Conservation (phyloP, 192 early-diverging fungal species). For the Coemansia sp. region DNA sequence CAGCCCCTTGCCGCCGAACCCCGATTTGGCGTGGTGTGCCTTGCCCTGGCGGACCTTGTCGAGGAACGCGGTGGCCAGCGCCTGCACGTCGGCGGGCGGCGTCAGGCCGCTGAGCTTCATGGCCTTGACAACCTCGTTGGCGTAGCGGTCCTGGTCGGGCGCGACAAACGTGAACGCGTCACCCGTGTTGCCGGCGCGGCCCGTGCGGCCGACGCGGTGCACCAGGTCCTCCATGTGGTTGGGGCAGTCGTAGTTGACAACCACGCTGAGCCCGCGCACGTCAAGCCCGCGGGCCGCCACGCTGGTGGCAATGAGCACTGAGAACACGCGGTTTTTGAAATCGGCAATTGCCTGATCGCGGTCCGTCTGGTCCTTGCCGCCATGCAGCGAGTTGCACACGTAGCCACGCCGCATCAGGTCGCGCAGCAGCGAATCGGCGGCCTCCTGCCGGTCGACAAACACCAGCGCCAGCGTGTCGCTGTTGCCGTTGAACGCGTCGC, state of each 20-base stretch:
- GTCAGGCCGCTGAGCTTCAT: constrained; percentile 71
- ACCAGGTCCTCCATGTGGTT: constrained; percentile 99
- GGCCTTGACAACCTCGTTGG: constrained; percentile 86
- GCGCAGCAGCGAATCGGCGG: constrained; percentile 82
- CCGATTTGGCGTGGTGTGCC: constrained; percentile 38
- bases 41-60: constrained; percentile 37
- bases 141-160: constrained; percentile 89
- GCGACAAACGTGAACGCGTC: constrained; percentile 95
- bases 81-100: constrained; percentile 73
- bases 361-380: constrained; percentile 90
- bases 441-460: constrained; percentile 95
- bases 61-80: constrained; percentile 62
- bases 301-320: constrained; percentile 92
- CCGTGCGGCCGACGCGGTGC: constrained; percentile 96
- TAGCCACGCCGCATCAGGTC: constrained; percentile 83
- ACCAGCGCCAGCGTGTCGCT: constrained; percentile 72
- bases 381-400: constrained; percentile 86
- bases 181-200: constrained; percentile 96
- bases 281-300: constrained; percentile 95
- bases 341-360: constrained; percentile 90
- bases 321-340: constrained; percentile 86
- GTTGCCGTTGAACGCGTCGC: constrained; percentile 70
- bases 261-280: constrained; percentile 87
- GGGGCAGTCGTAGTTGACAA: constrained; percentile 96
- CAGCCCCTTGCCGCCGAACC: constrained; percentile 96